Base-by-base conservation (phyloP, 352 stramenopile genomes). In the Phytopythium mirpurense region DNA sequence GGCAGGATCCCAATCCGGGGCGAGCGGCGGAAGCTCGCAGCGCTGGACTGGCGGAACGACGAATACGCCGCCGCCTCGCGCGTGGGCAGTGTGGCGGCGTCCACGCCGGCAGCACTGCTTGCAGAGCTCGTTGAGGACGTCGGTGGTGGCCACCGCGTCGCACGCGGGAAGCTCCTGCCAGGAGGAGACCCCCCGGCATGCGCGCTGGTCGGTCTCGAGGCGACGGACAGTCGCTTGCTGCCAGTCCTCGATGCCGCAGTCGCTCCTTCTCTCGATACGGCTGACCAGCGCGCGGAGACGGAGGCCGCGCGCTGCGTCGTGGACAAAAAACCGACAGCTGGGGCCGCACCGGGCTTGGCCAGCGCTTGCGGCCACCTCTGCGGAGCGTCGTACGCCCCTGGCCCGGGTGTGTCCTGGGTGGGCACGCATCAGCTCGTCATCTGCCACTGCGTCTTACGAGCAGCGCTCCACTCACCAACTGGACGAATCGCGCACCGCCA, bases 311-410 rank as follows among this genome's bases (percentile, higher is more conserved):
- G 43, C 8, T n/a, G 42, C 18, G 60, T 64, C 29, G 27, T 51
- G 1, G 67, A 80, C 1, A 70, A 41, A 59, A 78, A 83, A 18
- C 37, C 60, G 5, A 70, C 57, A 0, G 59, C 66, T 4, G 62
- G 67, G 19, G 45, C 54, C 12, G 65, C 53, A 1, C 50, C 59
- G 16, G 60, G 37, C 41, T 65, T 51, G 15, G 16, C 15, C 19
- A 11, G 41, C 54, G 48, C 36, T 31, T 38, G 31, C 18, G 50
- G 40, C 70, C 74, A 83, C 14, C 48, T 43, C 9, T 66, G 51
- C 2, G 42, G 51, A 3, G 68, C 50, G 36, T 87, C 67, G 55
- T 89, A 89, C 9, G 78, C 51, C 6, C 78, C 75, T 29, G 76
- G 78, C 0, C 78, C 74, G 31, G 78, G 75, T 0, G 69, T 54